Percentiles rank a stretch among this genome's conserved stretches.
Conservation (phyloP, 257 asterid species). For the Gynochthodes officinalis region DNA sequence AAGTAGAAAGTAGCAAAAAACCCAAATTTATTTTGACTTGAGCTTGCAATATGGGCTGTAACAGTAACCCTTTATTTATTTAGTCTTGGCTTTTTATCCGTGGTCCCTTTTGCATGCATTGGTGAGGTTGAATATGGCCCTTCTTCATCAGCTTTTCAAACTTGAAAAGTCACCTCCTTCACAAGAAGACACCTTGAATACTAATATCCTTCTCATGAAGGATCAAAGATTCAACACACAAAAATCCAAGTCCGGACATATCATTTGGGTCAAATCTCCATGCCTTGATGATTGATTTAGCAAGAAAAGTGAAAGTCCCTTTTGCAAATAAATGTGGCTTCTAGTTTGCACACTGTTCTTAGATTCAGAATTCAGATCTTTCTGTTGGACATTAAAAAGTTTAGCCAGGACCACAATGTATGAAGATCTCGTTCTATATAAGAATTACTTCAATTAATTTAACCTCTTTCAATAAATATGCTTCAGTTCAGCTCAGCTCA, state of each 20-base stretch:
- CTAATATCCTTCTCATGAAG: slow-evolving; percentile 8
- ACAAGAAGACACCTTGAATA: not conserved
- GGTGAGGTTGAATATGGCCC: slow-evolving; percentile 19
- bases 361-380: no score
- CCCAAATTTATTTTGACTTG: slow-evolving; percentile 6
- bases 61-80: not conserved
- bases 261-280: slow-evolving; percentile 18
- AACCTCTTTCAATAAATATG: no score
- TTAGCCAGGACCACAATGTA: not conserved
- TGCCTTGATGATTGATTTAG: not conserved
- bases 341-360: no score
- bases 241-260: slow-evolving; percentile 16
- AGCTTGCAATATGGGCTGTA: not conserved
- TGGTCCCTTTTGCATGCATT: slow-evolving; percentile 19
- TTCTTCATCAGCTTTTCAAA: not conserved
- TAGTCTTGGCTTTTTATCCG: not conserved
- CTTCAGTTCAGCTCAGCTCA: no score
- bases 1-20: not conserved
- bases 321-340: not conserved
- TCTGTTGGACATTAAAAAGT: not conserved
- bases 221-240: not conserved
- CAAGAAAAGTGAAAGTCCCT: not conserved
- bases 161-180: not conserved
- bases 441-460: no score
- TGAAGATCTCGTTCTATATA: not conserved